A percentile compares a stretch with the other conserved stretches of the same genome.
These are phyloP conservation scores for Furcasterigmium sp. DNA, from an alignment of 2,329 filamentous ascomycete genomes.

Conservation along the genomic window DNA sequence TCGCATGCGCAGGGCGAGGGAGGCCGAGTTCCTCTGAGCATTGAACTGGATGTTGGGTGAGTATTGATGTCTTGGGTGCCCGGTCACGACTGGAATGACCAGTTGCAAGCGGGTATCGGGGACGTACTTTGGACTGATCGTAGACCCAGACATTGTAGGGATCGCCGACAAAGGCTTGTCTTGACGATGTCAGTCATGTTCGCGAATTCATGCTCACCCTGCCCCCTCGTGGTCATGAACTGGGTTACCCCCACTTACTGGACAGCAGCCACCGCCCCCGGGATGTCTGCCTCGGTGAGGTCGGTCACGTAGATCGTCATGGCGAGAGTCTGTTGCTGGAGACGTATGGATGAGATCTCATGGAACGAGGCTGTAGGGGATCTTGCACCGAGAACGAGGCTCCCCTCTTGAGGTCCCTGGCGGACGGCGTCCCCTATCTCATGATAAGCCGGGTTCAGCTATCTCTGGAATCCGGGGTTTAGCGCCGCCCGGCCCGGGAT, in stretches of 20 bases:
- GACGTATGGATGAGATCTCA: no score
- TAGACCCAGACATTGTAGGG: constrained; percentile 65
- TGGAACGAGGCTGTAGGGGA: no score
- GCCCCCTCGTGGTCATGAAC: background rate
- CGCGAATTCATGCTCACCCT: background rate
- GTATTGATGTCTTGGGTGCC: constrained; percentile 5
- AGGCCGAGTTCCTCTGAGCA: constrained; percentile 53
- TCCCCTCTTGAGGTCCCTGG: no score
- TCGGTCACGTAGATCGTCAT: constrained; percentile 51
- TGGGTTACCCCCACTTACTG: constrained; percentile 43
- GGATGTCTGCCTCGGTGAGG: constrained; percentile 55
- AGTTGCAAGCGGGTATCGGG: background rate
- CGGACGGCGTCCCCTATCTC: no score
- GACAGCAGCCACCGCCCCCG: constrained; percentile 58
- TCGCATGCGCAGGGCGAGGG: constrained; percentile 58
- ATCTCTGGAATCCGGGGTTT: no score
- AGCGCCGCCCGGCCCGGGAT: no score
- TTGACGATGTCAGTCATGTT: constrained; percentile 4
- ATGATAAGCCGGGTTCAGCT: no score
- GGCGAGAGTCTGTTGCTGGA: constrained; percentile 2
- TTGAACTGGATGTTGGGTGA: constrained; percentile 42
- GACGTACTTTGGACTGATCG: constrained; percentile 43
- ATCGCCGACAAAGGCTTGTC: constrained; percentile 57
- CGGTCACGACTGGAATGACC: no score
- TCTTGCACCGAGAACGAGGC: no score